Conservation (phyloP, 2,329 filamentous ascomycete species). For the Verticillium dahliae region DNA sequence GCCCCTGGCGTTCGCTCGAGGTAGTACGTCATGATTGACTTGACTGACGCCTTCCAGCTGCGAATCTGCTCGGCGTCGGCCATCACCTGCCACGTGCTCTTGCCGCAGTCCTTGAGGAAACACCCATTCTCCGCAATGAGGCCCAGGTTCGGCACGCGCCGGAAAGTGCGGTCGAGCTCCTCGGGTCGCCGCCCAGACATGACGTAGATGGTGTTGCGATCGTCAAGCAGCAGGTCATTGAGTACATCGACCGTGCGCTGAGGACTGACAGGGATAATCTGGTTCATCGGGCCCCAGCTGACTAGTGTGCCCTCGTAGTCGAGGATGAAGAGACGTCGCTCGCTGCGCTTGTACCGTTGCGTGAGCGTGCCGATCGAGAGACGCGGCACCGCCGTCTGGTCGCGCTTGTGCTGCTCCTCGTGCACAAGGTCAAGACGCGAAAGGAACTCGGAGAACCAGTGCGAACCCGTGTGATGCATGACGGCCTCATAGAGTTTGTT, state of each 20-base stretch:
- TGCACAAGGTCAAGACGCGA: constrained; percentile 67
- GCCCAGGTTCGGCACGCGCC: constrained; percentile 73
- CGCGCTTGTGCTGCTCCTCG: constrained; percentile 76
- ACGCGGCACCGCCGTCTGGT: constrained; percentile 80
- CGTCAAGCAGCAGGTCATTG: constrained; percentile 73
- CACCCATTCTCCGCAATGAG: constrained; percentile 94
- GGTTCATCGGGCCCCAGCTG: constrained; percentile 75
- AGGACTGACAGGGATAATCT: constrained; percentile 80
- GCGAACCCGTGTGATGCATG: constrained; percentile 72
- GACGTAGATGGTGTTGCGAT: constrained; percentile 81
- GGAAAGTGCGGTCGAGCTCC: constrained; percentile 82
- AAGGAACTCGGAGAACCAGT: constrained; percentile 78
- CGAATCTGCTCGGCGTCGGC: constrained; percentile 63
- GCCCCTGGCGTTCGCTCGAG: constrained; percentile 83
- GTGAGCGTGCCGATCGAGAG: constrained; percentile 62
- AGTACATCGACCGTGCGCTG: constrained; percentile 76
- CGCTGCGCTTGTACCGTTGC: constrained; percentile 58
- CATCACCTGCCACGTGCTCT: constrained; percentile 69
- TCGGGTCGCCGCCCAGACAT: constrained; percentile 88
- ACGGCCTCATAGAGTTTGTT: constrained; percentile 66
- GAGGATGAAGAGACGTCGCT: constrained; percentile 75
- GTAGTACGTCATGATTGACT: constrained; percentile 81
- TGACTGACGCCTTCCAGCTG: constrained; percentile 79
- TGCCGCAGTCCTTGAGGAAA: constrained; percentile 69
- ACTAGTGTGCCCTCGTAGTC: constrained; percentile 93